Base-by-base conservation (phyloP, 140 eudicot species). In the Flaveria floridana region DNA sequence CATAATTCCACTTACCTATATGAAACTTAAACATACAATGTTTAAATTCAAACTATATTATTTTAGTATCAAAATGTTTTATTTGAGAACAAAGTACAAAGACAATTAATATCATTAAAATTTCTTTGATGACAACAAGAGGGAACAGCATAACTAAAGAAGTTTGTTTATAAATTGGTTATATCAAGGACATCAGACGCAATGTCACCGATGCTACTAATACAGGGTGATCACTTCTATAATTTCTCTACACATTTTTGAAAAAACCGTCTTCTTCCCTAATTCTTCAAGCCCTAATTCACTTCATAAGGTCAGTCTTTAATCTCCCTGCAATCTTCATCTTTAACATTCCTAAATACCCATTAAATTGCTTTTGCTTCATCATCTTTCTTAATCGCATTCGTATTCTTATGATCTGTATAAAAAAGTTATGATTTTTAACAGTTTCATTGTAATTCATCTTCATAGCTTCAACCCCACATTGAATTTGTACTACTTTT, bases 301-400 rank as follows among this genome's bases (percentile, higher is more conserved):
- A 48, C 62, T 48, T 14, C 61, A 30, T 69, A 69, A 69, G 62
- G 37, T 68, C 61, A 25, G 61, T 69, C 57, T 6, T 34, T 6
- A 51, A 51, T 51, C 57, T 14, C 57, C 2, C 7, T 51, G 2
- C 62, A 55, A 55, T 55, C 25, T 16, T 55, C 62, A 55, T 19
- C 25, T 6, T 55, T 18, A 7, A 56, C 63, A 56, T 56, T 19
- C 14, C 26, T 56, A 19, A 53, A 56, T 19, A 2, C 21, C 14
- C 19, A 56, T 56, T 56, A 19, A 19, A 2, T 55, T 21, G 23
- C 28, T 1, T 7, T 56, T 56, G 19, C 20, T 56, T 19, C 63
- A 19, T 56, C 28, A 11, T 1, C 30, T 19, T 19, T 19, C 13
- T 56, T 8, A 56, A 56, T 56, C 9, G 6, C 62, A 55, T 55